Conservation (phyloP, 371 early-diverging fungal genomes). For the Capillidium rhysosporum region DNA sequence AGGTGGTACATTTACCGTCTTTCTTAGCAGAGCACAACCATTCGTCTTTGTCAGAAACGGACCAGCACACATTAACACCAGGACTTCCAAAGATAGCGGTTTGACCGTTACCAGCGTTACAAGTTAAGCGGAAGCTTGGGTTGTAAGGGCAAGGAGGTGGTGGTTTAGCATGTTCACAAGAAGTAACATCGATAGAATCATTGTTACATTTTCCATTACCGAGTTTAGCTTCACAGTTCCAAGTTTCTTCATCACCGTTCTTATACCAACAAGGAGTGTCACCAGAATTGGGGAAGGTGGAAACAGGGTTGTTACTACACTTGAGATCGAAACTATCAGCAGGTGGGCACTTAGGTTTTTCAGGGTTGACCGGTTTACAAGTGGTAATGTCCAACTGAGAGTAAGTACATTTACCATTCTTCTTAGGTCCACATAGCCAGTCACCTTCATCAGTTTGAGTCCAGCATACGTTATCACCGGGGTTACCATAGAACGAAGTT, state of each 20-base stretch:
- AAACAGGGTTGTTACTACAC: background rate
- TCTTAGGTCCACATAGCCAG: background rate
- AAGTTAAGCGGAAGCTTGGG: background rate
- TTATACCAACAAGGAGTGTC: background rate
- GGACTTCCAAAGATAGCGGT: background rate
- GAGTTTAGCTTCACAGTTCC: background rate
- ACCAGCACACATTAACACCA: background rate
- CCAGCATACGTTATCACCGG: background rate
- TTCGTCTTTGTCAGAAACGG: background rate
- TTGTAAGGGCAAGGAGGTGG: background rate
- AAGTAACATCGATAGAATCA: background rate
- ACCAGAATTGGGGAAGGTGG: background rate
- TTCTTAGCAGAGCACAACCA: background rate
- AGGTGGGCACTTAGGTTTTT: background rate
- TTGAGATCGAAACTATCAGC: background rate
- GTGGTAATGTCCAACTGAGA: background rate
- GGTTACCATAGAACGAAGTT: background rate
- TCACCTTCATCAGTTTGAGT: background rate
- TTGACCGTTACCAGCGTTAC: background rate
- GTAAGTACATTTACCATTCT: background rate
- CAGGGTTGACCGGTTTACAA: background rate
- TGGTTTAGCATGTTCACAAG: background rate
- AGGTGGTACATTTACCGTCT: background rate
- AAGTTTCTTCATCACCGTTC: background rate
- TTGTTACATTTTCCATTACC: background rate